These are phyloP conservation scores for Trametes pubescens DNA, from an alignment of 1,284 basidiomycete genomes.

Conservation along the genomic window DNA sequence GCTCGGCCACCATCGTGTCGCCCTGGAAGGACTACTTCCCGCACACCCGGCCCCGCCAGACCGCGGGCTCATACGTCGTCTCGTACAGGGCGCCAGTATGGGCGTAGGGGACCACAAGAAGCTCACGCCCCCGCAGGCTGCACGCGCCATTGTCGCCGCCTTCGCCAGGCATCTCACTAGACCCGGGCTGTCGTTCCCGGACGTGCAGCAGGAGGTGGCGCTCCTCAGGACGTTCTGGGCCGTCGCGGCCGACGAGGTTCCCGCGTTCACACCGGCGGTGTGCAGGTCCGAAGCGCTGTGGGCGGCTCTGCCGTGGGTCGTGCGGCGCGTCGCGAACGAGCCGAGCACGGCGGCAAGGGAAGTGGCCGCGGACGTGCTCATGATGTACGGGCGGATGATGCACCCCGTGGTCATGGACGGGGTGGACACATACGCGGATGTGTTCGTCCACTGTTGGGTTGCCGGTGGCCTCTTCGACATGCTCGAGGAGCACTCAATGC, in stretches of 20 bases:
- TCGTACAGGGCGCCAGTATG: constrained; percentile 1
- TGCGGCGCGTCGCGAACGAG: neutral
- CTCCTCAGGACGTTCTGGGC: neutral
- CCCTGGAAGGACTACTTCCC: constrained; percentile 1
- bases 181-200: neutral
- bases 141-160: neutral
- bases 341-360: neutral
- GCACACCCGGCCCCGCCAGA: neutral
- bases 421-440: neutral
- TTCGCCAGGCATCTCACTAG: neutral
- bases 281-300: neutral
- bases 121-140: neutral
- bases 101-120: neutral
- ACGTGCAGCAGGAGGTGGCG: neutral
- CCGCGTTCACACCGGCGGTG: neutral
- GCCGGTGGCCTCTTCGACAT: constrained; percentile 8
- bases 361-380: neutral
- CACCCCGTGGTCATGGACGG: neutral
- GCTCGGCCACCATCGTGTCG: neutral
- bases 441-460: constrained; percentile 2
- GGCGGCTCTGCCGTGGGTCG: neutral
- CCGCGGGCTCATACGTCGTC: neutral
- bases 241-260: neutral
- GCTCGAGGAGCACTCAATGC: constrained; percentile 3
- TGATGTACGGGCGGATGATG: neutral